Evolutionary conservation across 495 filamentous ascomycete genomes (phyloP).

Genomic region (Penicillium fimorum): DNA sequence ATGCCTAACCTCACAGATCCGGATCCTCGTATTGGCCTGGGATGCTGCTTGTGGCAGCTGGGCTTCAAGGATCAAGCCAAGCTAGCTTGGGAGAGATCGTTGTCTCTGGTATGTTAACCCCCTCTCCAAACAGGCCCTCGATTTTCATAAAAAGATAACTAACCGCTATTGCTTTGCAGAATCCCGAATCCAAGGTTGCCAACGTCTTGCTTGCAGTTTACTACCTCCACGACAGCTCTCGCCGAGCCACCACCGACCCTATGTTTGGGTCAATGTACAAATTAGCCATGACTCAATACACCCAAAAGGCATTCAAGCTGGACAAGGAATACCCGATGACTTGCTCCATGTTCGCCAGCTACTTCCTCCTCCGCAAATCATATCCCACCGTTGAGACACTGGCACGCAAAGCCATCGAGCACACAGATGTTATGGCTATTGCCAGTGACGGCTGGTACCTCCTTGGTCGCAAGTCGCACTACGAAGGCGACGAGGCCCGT

Average conservation of each 20-base stretch:
- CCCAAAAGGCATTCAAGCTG: constrained; percentile 89
- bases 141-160: constrained; percentile 8
- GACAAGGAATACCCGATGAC: constrained; percentile 90
- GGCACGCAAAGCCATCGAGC: constrained; percentile 88
- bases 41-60: constrained; percentile 93
- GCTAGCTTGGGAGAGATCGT: constrained; percentile 79
- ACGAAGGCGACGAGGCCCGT: constrained; percentile 59
- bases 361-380: constrained; percentile 77
- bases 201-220: constrained; percentile 87
- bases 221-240: constrained; percentile 78
- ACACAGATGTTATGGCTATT: constrained; percentile 91
- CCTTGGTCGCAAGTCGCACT: constrained; percentile 85
- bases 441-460: constrained; percentile 97
- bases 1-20: constrained; percentile 90
- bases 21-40: constrained; percentile 91
- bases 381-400: constrained; percentile 78
- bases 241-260: constrained; percentile 71
- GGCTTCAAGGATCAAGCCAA: constrained; percentile 91
- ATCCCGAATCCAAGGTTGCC: constrained; percentile 84
- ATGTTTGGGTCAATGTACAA: constrained; percentile 80
- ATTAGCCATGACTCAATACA: constrained; percentile 90
- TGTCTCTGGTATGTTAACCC: constrained; percentile 59
- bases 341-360: constrained; percentile 82
- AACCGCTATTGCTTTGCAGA: constrained; percentile 39
- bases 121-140: background rate